Evolutionary conservation across 139 green algal genomes (phyloP).

Genomic region (Micractinium sp.): DNA sequence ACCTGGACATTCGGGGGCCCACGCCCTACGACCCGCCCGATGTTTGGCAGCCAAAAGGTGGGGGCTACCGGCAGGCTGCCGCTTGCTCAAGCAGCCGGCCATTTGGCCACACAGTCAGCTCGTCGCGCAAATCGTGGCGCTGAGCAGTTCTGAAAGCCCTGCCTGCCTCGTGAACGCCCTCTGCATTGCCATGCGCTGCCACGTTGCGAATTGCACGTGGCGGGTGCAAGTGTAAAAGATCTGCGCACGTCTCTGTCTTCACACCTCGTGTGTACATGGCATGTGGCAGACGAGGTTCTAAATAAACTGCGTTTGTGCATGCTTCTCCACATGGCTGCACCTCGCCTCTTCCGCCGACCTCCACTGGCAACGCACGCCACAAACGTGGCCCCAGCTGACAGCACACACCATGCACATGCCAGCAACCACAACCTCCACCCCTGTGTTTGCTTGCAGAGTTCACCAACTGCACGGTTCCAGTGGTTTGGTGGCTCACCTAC

Average conservation of each 20-base stretch:
- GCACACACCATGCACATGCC: background rate
- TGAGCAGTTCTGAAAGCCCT: too few species aligned
- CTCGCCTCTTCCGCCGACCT: too few species aligned
- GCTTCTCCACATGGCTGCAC: too few species aligned
- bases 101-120: background rate
- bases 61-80: background rate
- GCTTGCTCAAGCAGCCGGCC: background rate
- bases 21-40: background rate
- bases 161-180: too few species aligned
- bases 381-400: too few species aligned
- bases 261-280: too few species aligned
- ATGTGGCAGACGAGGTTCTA: too few species aligned
- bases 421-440: background rate
- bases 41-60: conserved; percentile 9
- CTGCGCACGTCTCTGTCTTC: background rate
- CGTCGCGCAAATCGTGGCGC: too few species aligned
- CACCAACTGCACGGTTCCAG: conserved; percentile 3
- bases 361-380: too few species aligned
- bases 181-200: background rate
- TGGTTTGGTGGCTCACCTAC: conserved; percentile 21
- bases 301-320: too few species aligned
- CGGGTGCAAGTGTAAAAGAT: too few species aligned
- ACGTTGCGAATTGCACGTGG: too few species aligned
- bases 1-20: conserved; percentile 2
- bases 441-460: background rate